phyloP scores from a whole-genome alignment of 306 rosid genomes.

The Vicia villosa region DNA sequence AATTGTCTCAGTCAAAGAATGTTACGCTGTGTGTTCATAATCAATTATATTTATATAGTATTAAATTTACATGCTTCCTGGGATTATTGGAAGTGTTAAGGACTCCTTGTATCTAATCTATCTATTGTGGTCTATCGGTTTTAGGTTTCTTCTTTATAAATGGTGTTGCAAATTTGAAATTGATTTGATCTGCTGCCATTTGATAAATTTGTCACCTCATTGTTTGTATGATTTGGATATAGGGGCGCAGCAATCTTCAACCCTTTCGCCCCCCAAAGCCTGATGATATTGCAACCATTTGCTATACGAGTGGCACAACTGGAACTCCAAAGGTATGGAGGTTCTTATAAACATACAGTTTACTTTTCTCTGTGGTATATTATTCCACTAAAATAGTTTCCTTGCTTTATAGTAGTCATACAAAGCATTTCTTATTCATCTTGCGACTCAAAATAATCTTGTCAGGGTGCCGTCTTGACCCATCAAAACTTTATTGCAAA shows the following conservation, averaged over 20 bases:
- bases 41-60: background rate
- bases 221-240: constrained; percentile 42
- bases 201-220: constrained; percentile 25
- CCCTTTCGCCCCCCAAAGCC: constrained; percentile 87
- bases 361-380: constrained; percentile 35
- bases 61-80: constrained; percentile 18
- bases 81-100: constrained; percentile 23
- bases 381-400: constrained; percentile 10
- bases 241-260: constrained; percentile 78
- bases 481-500: constrained; percentile 88
- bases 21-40: constrained; percentile 7
- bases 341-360: constrained; percentile 26
- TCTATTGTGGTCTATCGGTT: constrained; percentile 10
- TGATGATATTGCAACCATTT: constrained; percentile 83
- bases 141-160: constrained; percentile 24
- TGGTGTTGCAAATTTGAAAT: constrained; percentile 14
- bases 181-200: constrained; percentile 35
- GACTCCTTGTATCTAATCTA: constrained; percentile 22
- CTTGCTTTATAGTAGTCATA: constrained; percentile 25
- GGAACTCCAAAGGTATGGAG: constrained; percentile 90
- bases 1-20: constrained; percentile 32
- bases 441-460: constrained; percentile 41
- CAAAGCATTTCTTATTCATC: constrained; percentile 25
- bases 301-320: constrained; percentile 99
- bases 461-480: constrained; percentile 88